These are phyloP conservation scores for Lichenothelia convexa DNA, from an alignment of 495 filamentous ascomycete genomes.

Conservation along the genomic window DNA sequence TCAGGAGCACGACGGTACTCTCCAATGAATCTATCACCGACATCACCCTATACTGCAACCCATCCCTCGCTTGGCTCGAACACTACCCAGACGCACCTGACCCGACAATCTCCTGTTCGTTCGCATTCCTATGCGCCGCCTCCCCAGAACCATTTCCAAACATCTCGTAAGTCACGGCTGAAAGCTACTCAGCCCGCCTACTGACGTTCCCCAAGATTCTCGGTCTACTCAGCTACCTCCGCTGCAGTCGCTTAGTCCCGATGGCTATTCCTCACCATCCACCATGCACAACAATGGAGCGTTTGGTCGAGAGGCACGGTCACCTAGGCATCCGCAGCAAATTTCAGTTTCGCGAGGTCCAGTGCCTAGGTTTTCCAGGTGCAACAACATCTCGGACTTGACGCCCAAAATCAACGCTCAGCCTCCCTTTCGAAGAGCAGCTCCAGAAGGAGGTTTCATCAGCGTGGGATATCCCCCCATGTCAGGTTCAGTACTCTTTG, in stretches of 20 bases:
- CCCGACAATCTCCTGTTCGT: conserved; percentile 41
- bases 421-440: conserved; percentile 78
- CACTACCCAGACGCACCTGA: conserved; percentile 13
- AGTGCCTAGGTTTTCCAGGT: conserved; percentile 71
- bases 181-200: conserved; percentile 25
- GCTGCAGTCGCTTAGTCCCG: conserved; percentile 44
- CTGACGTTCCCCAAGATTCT: conserved; percentile 25
- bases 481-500: conserved; percentile 3
- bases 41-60: conserved; percentile 36
- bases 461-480: conserved; percentile 68
- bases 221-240: conserved; percentile 45
- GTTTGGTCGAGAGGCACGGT: conserved; percentile 56
- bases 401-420: conserved; percentile 70
- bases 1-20: conserved; percentile 82
- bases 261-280: conserved; percentile 51
- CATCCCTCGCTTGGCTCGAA: conserved; percentile 29
- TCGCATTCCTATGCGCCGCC: conserved; percentile 38
- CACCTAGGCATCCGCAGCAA: conserved; percentile 39
- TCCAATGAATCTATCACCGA: conserved; percentile 69
- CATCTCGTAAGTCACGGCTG: conserved; percentile 30
- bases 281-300: conserved; percentile 49
- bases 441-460: conserved; percentile 96
- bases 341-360: conserved; percentile 35
- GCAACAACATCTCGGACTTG: conserved; percentile 53
- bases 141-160: conserved; percentile 47